phyloP scores from a whole-genome alignment of 257 asterid species.

The Datura wrightii region DNA sequence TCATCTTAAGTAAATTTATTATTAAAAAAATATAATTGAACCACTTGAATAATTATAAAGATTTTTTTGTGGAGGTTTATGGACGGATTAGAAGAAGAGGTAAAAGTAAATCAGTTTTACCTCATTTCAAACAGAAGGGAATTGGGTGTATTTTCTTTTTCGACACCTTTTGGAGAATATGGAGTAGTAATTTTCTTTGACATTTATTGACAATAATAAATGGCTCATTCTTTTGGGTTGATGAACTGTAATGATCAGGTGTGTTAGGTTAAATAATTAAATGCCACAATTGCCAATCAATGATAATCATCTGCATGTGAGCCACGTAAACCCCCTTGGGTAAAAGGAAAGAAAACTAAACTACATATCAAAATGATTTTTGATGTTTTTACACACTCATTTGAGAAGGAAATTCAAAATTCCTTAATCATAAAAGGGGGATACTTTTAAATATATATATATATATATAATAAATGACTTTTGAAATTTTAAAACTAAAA shows the following conservation, averaged over 20 bases:
- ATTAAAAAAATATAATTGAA: too few species aligned
- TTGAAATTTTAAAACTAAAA: too few species aligned
- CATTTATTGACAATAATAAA: not conserved
- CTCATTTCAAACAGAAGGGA: not conserved
- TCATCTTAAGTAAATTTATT: too few species aligned
- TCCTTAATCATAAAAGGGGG: too few species aligned
- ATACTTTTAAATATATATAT: too few species aligned
- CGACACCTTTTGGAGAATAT: not conserved
- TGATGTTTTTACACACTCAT: too few species aligned
- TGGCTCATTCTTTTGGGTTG: conserved; percentile 4
- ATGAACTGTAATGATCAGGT: conserved; percentile 24
- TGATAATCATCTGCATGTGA: conserved; percentile 24
- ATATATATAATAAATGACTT: too few species aligned
- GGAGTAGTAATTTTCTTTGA: not conserved
- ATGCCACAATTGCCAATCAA: conserved; percentile 23
- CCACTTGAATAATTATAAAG: too few species aligned
- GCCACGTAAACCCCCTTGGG: conserved; percentile 23
- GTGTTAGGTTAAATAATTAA: conserved; percentile 31
- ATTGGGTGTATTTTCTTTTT: not conserved
- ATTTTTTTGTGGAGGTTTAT: too few species aligned
- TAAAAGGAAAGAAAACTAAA: not conserved
- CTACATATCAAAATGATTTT: not conserved
- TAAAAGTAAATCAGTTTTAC: not conserved
- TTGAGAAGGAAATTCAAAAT: too few species aligned
- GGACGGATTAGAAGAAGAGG: too few species aligned